Conservation (phyloP, 2,329 filamentous ascomycete species). For the Tolypocladium nubicola region DNA sequence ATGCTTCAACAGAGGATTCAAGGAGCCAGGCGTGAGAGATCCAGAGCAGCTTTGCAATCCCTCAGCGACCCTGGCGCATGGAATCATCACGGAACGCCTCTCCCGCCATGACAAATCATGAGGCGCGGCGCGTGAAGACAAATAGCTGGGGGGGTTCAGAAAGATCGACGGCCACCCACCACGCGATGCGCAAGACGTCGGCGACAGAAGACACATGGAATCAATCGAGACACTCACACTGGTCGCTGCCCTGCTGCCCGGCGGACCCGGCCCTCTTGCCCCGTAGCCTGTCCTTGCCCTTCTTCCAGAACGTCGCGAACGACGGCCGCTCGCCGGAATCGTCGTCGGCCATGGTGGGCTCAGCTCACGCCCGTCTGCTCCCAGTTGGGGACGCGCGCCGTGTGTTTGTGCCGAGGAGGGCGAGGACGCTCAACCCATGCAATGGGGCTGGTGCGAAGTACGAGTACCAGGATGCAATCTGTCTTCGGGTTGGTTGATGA, state of each 20-base stretch:
- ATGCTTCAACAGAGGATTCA: too few species aligned
- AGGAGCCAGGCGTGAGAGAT: neutral
- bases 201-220: neutral
- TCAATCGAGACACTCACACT: neutral
- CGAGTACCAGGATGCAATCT: too few species aligned
- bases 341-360: conserved; percentile 8
- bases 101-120: neutral
- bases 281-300: conserved; percentile 23
- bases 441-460: too few species aligned
- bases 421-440: neutral
- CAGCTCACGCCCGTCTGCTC: conserved; percentile 1
- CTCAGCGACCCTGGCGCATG: neutral
- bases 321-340: conserved; percentile 24
- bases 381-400: neutral
- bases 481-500: neutral
- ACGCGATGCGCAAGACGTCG: neutral
- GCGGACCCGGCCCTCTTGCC: neutral
- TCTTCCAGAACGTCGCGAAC: conserved; percentile 38
- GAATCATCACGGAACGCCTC: neutral
- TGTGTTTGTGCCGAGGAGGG: neutral
- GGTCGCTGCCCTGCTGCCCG: neutral
- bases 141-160: neutral
- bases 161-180: neutral
- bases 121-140: neutral
- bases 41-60: neutral